phyloP scores from a whole-genome alignment of 306 rosid species.

The Parietaria judaica region DNA sequence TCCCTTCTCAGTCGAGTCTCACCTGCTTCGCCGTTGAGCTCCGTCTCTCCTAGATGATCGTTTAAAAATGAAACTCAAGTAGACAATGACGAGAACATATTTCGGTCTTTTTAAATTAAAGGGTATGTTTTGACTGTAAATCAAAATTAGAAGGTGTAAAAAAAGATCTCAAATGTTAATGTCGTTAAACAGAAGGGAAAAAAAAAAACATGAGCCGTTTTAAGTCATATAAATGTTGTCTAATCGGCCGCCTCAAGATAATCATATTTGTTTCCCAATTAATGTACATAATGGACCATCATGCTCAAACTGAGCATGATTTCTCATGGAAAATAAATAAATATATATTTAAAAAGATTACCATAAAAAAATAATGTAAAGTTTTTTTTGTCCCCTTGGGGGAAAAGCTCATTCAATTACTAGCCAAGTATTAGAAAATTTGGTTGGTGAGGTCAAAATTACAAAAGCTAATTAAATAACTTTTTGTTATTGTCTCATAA shows the following conservation, averaged over 20 bases:
- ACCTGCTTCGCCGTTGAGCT: too few species aligned
- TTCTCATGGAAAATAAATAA: conserved; percentile 2
- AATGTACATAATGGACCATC: conserved; percentile 6
- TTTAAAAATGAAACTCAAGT: too few species aligned
- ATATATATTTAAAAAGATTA: conserved; percentile 1
- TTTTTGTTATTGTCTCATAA: neutral
- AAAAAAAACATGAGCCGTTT: conserved; percentile 26
- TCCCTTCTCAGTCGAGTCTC: too few species aligned
- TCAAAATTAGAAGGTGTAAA: neutral
- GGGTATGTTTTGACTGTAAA: too few species aligned
- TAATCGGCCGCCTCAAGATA: conserved; percentile 13
- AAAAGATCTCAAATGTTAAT: conserved; percentile 14
- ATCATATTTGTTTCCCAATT: conserved; percentile 23
- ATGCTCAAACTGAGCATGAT: conserved; percentile 13
- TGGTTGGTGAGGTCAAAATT: conserved; percentile 24
- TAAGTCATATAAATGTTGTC: conserved; percentile 18
- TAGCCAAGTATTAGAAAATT: conserved; percentile 4
- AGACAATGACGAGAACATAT: too few species aligned
- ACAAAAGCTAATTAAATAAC: conserved; percentile 12
- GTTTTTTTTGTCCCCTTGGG: conserved; percentile 18
- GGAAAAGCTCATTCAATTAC: conserved; percentile 3
- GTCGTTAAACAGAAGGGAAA: conserved; percentile 8
- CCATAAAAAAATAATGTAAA: conserved; percentile 17
- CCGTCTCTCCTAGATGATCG: too few species aligned
- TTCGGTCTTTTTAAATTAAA: too few species aligned